Evolutionary conservation across 768 basidiomycete genomes (phyloP).

Genomic region (Hypholoma sublateritium): DNA sequence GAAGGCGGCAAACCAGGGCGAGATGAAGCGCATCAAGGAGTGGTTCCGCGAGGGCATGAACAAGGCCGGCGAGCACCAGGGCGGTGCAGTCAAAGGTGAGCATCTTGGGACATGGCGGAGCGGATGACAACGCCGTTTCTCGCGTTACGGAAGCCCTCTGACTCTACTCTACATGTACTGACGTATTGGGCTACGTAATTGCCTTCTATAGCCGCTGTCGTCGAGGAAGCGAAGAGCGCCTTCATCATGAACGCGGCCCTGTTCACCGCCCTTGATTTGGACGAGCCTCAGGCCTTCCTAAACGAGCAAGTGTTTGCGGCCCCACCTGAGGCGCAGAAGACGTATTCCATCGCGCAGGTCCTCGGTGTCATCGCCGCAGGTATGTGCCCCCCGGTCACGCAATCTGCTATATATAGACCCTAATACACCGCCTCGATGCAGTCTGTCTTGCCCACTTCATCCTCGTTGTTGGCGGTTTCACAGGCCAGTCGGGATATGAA

Average conservation of each 20-base stretch:
- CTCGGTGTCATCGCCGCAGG: constrained; percentile 35
- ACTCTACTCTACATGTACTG: neutral
- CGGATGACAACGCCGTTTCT: neutral
- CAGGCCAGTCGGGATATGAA: constrained; percentile 43
- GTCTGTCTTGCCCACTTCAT: constrained; percentile 51
- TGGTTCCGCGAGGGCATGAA: constrained; percentile 65
- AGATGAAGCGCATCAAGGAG: constrained; percentile 73
- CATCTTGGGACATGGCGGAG: neutral
- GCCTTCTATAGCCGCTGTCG: constrained; percentile 36
- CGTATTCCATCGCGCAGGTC: constrained; percentile 34
- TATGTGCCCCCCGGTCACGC: constrained; percentile 10
- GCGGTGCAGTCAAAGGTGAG: constrained; percentile 39
- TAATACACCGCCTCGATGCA: constrained; percentile 16
- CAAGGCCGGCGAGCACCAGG: constrained; percentile 40
- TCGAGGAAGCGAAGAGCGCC: constrained; percentile 48
- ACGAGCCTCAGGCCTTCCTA: constrained; percentile 12
- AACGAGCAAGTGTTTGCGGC: constrained; percentile 9
- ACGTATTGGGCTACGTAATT: neutral
- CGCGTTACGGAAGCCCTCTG: neutral
- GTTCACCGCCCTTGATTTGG: constrained; percentile 35
- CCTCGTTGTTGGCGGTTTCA: constrained; percentile 46
- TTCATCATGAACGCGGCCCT: constrained; percentile 50
- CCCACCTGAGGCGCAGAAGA: constrained; percentile 17
- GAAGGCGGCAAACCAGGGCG: constrained; percentile 48
- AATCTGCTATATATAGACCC: neutral